A percentile compares a stretch with the other conserved stretches of the same genome.
Conservation (phyloP, 2,329 filamentous ascomycete species). For the Escovopsis sp. region DNA sequence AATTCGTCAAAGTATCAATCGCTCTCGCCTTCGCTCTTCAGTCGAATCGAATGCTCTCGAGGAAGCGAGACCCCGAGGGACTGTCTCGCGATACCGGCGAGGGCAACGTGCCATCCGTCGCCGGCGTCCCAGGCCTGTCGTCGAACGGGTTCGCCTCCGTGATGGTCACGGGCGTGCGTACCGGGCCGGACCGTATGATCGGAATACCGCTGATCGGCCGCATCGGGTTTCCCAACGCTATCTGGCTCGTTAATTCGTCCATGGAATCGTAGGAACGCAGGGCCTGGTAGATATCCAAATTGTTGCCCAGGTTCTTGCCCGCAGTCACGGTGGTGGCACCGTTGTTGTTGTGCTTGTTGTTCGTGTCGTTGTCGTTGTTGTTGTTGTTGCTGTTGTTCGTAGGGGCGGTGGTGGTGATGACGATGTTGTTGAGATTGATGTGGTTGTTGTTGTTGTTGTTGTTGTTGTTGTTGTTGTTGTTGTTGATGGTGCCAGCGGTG, state of each 20-base stretch:
- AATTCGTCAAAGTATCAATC: background rate
- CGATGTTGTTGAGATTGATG: no score
- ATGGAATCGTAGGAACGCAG: slow-evolving; percentile 31
- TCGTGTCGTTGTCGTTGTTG: no score
- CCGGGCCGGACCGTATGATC: slow-evolving; percentile 51
- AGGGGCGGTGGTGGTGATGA: no score
- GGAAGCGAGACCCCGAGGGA: slow-evolving; percentile 25
- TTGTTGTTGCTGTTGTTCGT: no score
- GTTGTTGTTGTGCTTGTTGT: no score
- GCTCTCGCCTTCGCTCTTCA: no score
- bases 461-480: no score
- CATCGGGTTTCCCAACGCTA: slow-evolving; percentile 44
- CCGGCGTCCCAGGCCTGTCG: slow-evolving; percentile 12
- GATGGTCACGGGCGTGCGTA: slow-evolving; percentile 46
- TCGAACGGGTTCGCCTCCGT: slow-evolving; percentile 38
- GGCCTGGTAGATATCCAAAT: slow-evolving; percentile 38
- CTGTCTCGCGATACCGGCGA: slow-evolving; percentile 21
- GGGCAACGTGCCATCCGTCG: slow-evolving; percentile 23
- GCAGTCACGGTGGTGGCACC: no score
- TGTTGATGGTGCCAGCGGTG: no score
- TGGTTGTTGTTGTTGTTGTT: no score
- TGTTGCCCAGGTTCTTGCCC: slow-evolving; percentile 30
- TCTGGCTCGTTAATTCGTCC: slow-evolving; percentile 20
- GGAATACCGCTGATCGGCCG: slow-evolving; percentile 44
- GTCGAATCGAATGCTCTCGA: slow-evolving; percentile 22